A percentile compares a stretch with the other conserved stretches of the same genome.
These are phyloP conservation scores for Kodamaea restingae DNA, from an alignment of 805 yeast species.

Conservation along the genomic window DNA sequence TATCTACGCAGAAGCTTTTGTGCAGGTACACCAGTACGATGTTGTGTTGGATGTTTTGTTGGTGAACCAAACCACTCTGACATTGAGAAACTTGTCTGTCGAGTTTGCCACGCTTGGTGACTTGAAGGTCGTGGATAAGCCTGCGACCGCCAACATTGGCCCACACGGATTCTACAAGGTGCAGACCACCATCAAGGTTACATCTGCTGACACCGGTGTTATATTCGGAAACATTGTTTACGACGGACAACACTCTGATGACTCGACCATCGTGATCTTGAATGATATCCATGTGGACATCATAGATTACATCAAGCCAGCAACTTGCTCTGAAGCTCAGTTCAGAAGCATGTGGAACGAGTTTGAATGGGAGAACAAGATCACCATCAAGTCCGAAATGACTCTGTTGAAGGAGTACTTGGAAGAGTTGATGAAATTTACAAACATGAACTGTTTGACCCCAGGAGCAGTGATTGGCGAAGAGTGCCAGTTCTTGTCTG, in stretches of 20 bases:
- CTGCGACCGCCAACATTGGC: slow-evolving; percentile 83
- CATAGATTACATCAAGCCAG: slow-evolving; percentile 96
- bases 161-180: slow-evolving; percentile 96
- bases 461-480: slow-evolving; percentile 88
- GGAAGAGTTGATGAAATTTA: slow-evolving; percentile 69
- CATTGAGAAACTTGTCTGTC: slow-evolving; percentile 85
- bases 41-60: slow-evolving; percentile 89
- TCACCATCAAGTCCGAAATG: slow-evolving; percentile 72
- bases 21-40: slow-evolving; percentile 94
- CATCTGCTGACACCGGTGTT: slow-evolving; percentile 97
- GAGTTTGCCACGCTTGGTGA: slow-evolving; percentile 97
- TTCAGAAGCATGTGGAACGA: slow-evolving; percentile 99
- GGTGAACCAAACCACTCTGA: slow-evolving; percentile 90
- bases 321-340: slow-evolving; percentile 79
- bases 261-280: slow-evolving; percentile 82
- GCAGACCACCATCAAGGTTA: slow-evolving; percentile 86
- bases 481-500: slow-evolving; percentile 88
- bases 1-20: slow-evolving; percentile 95
- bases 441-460: slow-evolving; percentile 92
- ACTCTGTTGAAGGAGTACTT: slow-evolving; percentile 71
- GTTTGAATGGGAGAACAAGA: slow-evolving; percentile 99
- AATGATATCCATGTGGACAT: slow-evolving; percentile 95
- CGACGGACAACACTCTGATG: slow-evolving; percentile 92
- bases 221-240: slow-evolving; percentile 95
- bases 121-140: slow-evolving; percentile 88